Evolutionary conservation across 352 stramenopile genomes (phyloP).

Genomic region (Phytophthora syringae): DNA sequence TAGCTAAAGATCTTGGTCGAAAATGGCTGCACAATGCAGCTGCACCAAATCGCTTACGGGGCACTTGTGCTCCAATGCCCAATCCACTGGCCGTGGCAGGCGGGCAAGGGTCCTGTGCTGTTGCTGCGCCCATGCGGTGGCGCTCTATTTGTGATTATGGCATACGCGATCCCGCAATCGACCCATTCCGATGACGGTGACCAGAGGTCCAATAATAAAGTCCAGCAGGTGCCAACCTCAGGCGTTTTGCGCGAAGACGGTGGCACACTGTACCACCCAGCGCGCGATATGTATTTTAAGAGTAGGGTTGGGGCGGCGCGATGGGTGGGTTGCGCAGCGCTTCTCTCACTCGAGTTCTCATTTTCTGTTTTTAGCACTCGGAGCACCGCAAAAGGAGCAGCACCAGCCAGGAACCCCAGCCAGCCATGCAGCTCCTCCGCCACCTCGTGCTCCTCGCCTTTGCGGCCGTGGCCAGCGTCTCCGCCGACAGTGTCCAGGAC

Average conservation of each 20-base stretch:
- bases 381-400: neutral
- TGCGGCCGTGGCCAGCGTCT: conserved; percentile 17
- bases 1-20: conserved; percentile 25
- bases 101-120: neutral
- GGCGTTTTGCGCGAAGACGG: neutral
- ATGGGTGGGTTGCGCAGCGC: conserved; percentile 25
- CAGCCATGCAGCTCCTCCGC: conserved; percentile 31
- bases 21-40: conserved; percentile 26
- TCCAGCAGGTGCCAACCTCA: neutral
- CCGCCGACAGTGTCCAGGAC: neutral
- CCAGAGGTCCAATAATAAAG: conserved; percentile 5
- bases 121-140: conserved; percentile 25
- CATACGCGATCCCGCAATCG: conserved; percentile 20
- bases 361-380: conserved; percentile 42
- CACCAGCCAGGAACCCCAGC: conserved; percentile 6
- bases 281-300: conserved; percentile 31
- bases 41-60: conserved; percentile 8
- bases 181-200: conserved; percentile 12
- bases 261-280: conserved; percentile 1
- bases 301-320: neutral
- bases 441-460: conserved; percentile 32
- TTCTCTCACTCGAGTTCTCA: conserved; percentile 25
- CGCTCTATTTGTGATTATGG: conserved; percentile 24
- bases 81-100: conserved; percentile 13
- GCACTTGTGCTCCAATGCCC: conserved; percentile 7